Evolutionary conservation across 495 filamentous ascomycete species (phyloP).

Genomic region (Cercophora samala): DNA sequence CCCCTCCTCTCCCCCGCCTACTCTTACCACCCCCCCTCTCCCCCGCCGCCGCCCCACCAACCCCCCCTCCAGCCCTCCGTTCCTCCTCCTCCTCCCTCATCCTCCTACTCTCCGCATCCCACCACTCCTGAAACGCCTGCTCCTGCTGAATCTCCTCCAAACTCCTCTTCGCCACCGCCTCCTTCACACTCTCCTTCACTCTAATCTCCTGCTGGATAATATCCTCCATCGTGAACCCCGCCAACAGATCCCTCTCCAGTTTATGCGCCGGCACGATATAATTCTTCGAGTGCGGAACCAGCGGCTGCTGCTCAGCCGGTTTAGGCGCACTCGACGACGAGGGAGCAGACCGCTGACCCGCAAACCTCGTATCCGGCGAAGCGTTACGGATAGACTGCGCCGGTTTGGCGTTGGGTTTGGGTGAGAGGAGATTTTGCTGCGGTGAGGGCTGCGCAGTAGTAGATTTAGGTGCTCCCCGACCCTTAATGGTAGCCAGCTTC

Average conservation of each 20-base stretch:
- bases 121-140: slow-evolving; percentile 97
- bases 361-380: slow-evolving; percentile 55
- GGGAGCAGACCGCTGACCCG: slow-evolving; percentile 38
- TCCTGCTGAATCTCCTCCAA: slow-evolving; percentile 93
- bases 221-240: slow-evolving; percentile 72
- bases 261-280: slow-evolving; percentile 45
- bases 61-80: slow-evolving; percentile 28
- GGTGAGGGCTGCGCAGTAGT: slow-evolving; percentile 37
- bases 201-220: slow-evolving; percentile 83
- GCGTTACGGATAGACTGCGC: slow-evolving; percentile 42
- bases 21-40: slow-evolving; percentile 26
- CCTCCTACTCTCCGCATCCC: slow-evolving; percentile 83
- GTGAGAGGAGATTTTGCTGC: slow-evolving; percentile 37
- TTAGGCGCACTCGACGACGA: slow-evolving; percentile 16
- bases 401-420: slow-evolving; percentile 32
- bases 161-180: slow-evolving; percentile 80
- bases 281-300: slow-evolving; percentile 50
- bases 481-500: slow-evolving; percentile 53
- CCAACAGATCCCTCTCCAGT: slow-evolving; percentile 53
- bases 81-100: slow-evolving; percentile 62
- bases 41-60: slow-evolving; percentile 25
- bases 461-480: slow-evolving; percentile 24
- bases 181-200: slow-evolving; percentile 77
- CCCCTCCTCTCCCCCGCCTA: slow-evolving; percentile 33
- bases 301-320: slow-evolving; percentile 18